Percentiles rank a stretch among this genome's conserved stretches.
Evolutionary conservation across 495 filamentous ascomycete genomes (phyloP).

Genomic region (Schizothecium vesticola): DNA sequence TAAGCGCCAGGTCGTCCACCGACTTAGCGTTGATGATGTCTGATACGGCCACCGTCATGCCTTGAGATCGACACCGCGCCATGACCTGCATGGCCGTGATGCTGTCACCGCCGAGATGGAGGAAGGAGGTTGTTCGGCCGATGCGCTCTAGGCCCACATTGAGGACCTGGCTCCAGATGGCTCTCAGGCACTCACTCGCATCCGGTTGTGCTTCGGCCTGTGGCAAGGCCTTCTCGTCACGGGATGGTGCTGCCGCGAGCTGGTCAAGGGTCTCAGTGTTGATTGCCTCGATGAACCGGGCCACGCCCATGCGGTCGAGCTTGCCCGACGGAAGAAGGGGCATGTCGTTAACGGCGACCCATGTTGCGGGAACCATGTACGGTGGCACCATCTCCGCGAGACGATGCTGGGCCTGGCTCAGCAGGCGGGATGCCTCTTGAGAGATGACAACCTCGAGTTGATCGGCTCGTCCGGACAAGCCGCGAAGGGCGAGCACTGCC

Average conservation of each 20-base stretch:
- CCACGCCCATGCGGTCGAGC: conserved; percentile 45
- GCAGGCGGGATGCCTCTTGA: conserved; percentile 6
- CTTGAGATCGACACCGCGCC: conserved; percentile 13
- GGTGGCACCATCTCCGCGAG: conserved; percentile 24
- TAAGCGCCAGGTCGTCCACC: conserved; percentile 19
- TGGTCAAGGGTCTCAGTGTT: conserved; percentile 11
- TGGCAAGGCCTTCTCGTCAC: background rate
- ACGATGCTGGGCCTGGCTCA: conserved; percentile 25
- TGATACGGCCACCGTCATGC: conserved; percentile 13
- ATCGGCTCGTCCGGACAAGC: background rate
- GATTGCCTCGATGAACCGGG: conserved; percentile 13
- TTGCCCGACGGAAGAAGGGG: conserved; percentile 51
- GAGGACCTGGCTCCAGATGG: conserved; percentile 50
- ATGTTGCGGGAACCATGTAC: conserved; percentile 56
- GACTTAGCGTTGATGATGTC: conserved; percentile 23
- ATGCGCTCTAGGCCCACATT: conserved; percentile 41
- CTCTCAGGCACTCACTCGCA: conserved; percentile 17
- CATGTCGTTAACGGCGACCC: conserved; percentile 46
- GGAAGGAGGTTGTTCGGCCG: conserved; percentile 25
- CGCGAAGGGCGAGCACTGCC: conserved; percentile 11
- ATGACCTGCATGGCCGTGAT: conserved; percentile 32
- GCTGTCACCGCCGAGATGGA: conserved; percentile 29
- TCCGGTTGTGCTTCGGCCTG: background rate
- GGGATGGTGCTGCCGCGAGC: conserved; percentile 4
- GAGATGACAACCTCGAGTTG: conserved; percentile 7